Conservation (phyloP, 257 asterid species). For the Fraxinus americana region DNA sequence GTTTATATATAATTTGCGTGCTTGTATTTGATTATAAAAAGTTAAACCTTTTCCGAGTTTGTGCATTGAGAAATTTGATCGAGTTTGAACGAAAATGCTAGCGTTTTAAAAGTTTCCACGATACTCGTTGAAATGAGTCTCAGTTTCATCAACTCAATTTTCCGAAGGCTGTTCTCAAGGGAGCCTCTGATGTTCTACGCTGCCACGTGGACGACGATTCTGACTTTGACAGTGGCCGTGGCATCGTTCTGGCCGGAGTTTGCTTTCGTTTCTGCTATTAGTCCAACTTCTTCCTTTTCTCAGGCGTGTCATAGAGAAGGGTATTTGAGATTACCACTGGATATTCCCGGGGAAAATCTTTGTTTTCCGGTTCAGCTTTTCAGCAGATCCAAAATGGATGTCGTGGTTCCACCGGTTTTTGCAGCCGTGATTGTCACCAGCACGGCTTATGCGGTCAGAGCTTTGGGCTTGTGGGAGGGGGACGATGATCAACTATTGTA, state of each 20-base stretch:
- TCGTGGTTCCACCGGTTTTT: constrained; percentile 78
- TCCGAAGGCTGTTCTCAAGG: constrained; percentile 41
- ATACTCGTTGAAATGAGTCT: constrained; percentile 37
- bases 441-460: constrained; percentile 71
- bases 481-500: constrained; percentile 39
- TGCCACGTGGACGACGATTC: constrained; percentile 70
- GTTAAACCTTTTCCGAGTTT: not conserved
- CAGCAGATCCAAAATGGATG: constrained; percentile 53
- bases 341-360: constrained; percentile 58
- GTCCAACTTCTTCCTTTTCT: constrained; percentile 50
- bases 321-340: constrained; percentile 67
- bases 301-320: constrained; percentile 41
- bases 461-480: constrained; percentile 73
- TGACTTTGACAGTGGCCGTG: constrained; percentile 63
- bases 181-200: constrained; percentile 65
- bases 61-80: no score
- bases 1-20: constrained; percentile 4
- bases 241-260: constrained; percentile 82
- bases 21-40: not conserved
- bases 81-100: no score
- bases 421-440: constrained; percentile 69
- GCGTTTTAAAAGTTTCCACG: no score
- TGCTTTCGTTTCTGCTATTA: constrained; percentile 73
- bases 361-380: constrained; percentile 65
- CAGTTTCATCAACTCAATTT: constrained; percentile 41